Conservation (phyloP, 371 early-diverging fungal genomes). For the Vittaforma corneae region DNA sequence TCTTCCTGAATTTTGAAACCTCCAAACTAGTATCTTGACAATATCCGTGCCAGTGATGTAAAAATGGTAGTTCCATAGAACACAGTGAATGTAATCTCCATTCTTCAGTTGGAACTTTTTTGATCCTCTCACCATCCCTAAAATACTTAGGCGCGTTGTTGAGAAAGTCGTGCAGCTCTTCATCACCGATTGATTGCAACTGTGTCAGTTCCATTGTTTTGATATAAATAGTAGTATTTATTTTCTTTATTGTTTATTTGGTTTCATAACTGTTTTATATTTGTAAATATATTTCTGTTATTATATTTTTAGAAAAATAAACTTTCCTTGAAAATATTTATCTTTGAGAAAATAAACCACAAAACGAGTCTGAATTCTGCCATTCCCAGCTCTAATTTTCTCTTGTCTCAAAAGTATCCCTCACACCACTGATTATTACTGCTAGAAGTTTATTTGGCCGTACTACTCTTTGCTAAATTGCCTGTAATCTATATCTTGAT, state of each 20-base stretch:
- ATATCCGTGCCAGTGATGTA: slow-evolving; percentile 83
- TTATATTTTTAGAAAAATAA: background rate
- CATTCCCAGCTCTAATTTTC: too few species aligned
- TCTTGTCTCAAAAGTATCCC: too few species aligned
- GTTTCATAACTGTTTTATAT: slow-evolving; percentile 26
- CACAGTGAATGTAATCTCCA: slow-evolving; percentile 60
- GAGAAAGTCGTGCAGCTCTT: slow-evolving; percentile 59
- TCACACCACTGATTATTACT: too few species aligned
- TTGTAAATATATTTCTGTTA: background rate
- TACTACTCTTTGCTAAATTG: too few species aligned
- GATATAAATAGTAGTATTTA: slow-evolving; percentile 18
- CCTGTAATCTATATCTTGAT: too few species aligned
- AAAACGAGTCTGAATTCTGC: too few species aligned
- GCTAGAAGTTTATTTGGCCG: too few species aligned
- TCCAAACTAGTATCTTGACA: slow-evolving; percentile 78
- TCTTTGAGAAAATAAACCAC: too few species aligned
- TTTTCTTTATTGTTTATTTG: slow-evolving; percentile 27
- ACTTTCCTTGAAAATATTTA: too few species aligned
- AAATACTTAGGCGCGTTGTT: slow-evolving; percentile 59
- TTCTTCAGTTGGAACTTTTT: slow-evolving; percentile 60
- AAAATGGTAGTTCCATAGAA: slow-evolving; percentile 60
- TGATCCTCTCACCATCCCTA: slow-evolving; percentile 57
- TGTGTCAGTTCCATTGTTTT: slow-evolving; percentile 46
- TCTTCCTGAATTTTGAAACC: slow-evolving; percentile 76
- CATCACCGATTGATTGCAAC: slow-evolving; percentile 53